Evolutionary conservation across 352 stramenopile genomes (phyloP).

Genomic region (Phytopythium vexans): DNA sequence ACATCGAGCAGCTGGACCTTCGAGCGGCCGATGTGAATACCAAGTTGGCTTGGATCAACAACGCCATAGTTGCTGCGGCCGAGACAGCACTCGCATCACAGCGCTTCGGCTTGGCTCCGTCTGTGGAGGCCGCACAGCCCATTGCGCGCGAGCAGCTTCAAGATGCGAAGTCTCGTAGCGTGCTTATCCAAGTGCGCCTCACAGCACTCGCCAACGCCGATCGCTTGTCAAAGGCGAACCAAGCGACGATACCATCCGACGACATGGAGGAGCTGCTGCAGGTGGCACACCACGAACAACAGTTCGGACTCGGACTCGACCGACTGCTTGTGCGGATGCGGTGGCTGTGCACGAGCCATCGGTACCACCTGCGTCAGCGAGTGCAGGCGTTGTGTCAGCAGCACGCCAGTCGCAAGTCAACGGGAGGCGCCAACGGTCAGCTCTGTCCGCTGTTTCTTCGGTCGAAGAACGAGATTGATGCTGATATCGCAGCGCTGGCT

Average conservation of each 20-base stretch:
- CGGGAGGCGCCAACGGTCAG: conserved; percentile 4
- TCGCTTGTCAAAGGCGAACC: too few relatives aligned
- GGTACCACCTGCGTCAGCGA: conserved; percentile 46
- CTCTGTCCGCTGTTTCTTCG: conserved; percentile 45
- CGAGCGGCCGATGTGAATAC: too few relatives aligned
- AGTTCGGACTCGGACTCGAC: conserved; percentile 23
- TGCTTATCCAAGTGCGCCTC: conserved; percentile 5
- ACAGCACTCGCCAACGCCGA: too few relatives aligned
- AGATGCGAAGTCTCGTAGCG: not conserved
- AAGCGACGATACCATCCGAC: too few relatives aligned
- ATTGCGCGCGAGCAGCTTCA: conserved; percentile 4
- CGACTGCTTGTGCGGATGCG: conserved; percentile 36
- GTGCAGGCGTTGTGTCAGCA: conserved; percentile 45
- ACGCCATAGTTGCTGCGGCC: too few relatives aligned
- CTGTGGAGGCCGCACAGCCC: conserved; percentile 1
- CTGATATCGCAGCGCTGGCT: conserved; percentile 24
- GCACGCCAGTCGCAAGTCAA: conserved; percentile 17
- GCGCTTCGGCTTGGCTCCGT: too few relatives aligned
- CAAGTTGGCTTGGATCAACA: too few relatives aligned
- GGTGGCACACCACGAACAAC: conserved; percentile 23
- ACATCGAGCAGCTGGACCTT: too few relatives aligned
- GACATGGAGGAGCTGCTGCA: conserved; percentile 33
- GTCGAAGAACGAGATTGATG: conserved; percentile 21
- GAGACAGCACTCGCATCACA: too few relatives aligned
- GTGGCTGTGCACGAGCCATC: conserved; percentile 49